A percentile compares a stretch with the other conserved stretches of the same genome.
Evolutionary conservation across 106 monocot species (phyloP).

Genomic region (Triglochin maritima): DNA sequence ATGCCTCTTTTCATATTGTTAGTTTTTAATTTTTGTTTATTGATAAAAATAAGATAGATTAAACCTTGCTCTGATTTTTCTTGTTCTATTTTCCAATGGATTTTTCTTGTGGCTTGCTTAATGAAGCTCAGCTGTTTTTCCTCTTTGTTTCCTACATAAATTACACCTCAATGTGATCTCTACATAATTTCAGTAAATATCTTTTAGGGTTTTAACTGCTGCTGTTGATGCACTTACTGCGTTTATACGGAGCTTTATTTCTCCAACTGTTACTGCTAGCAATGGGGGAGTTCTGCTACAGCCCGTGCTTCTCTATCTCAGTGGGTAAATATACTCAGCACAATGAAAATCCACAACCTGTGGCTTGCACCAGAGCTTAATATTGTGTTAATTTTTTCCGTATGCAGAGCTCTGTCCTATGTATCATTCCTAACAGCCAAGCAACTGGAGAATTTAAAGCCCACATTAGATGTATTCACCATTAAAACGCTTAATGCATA

Average conservation of each 20-base stretch:
- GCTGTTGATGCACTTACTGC: slow-evolving; percentile 84
- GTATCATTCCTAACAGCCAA: slow-evolving; percentile 41
- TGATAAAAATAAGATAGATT: too few relatives aligned
- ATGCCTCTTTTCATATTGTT: too few relatives aligned
- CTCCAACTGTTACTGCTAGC: slow-evolving; percentile 21
- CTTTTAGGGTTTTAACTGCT: slow-evolving; percentile 60
- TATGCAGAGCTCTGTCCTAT: slow-evolving; percentile 67
- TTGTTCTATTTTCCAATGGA: too few relatives aligned
- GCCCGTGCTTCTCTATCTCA: slow-evolving; percentile 86
- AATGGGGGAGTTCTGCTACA: slow-evolving; percentile 65
- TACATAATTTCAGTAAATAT: too few relatives aligned
- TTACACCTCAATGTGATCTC: too few relatives aligned
- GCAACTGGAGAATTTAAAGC: slow-evolving; percentile 39
- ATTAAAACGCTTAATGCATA: slow-evolving; percentile 73
- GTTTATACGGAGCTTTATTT: slow-evolving; percentile 79
- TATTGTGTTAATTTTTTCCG: background rate
- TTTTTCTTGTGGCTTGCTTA: too few relatives aligned
- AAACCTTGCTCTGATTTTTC: too few relatives aligned
- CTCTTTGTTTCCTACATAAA: too few relatives aligned
- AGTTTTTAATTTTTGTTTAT: too few relatives aligned
- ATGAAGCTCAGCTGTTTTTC: too few relatives aligned
- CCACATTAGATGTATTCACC: slow-evolving; percentile 60
- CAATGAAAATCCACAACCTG: background rate
- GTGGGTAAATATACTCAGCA: slow-evolving; percentile 34
- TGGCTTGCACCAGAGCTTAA: background rate